A percentile compares a stretch with the other conserved stretches of the same genome.
These are phyloP conservation scores for Pholiota conissans DNA, from an alignment of 768 basidiomycete genomes.

Conservation along the genomic window DNA sequence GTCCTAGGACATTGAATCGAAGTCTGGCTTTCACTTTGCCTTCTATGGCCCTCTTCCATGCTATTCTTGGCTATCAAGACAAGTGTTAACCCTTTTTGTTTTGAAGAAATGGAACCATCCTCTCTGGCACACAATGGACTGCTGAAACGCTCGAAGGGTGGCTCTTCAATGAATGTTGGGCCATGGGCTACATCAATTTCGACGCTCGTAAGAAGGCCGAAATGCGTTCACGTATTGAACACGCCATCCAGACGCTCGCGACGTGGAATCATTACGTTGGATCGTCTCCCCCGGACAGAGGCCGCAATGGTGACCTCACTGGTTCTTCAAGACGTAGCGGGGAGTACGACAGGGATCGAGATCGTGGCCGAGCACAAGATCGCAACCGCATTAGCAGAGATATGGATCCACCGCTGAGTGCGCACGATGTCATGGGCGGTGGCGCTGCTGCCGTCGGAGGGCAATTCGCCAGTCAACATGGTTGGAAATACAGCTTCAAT, in stretches of 20 bases:
- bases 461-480: conserved; percentile 2
- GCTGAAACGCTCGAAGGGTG: conserved; percentile 53
- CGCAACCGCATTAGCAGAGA: neutral
- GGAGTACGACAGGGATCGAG: neutral
- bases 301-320: neutral
- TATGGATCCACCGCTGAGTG: conserved; percentile 9
- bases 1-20: too few species aligned
- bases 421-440: conserved; percentile 20
- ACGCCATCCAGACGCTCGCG: conserved; percentile 45
- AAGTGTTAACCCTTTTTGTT: neutral
- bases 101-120: conserved; percentile 49
- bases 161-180: conserved; percentile 57
- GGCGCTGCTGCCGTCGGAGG: conserved; percentile 14
- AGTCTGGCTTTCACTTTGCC: too few species aligned
- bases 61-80: neutral
- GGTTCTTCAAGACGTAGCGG: neutral
- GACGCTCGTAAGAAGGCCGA: conserved; percentile 41
- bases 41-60: neutral
- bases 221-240: conserved; percentile 50
- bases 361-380: neutral
- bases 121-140: conserved; percentile 58
- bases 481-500: conserved; percentile 2
- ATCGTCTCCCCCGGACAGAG: neutral
- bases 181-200: conserved; percentile 61
- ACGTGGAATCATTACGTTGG: conserved; percentile 21